Conservation (phyloP, 768 basidiomycete species). For the Floccularia luteovirens region DNA sequence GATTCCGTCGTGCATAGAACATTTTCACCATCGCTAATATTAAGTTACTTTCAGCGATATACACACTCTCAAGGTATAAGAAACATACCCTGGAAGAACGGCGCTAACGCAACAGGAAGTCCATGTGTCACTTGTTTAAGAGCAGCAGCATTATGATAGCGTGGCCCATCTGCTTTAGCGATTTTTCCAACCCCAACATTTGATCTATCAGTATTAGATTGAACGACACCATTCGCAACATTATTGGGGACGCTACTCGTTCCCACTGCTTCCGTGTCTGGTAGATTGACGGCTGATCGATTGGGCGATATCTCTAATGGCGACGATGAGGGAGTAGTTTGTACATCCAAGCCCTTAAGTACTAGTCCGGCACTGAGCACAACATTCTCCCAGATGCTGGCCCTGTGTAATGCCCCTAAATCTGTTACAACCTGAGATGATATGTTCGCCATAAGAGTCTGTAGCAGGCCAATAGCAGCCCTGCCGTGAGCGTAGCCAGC, state of each 20-base stretch:
- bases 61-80: neutral
- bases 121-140: slow-evolving; percentile 77
- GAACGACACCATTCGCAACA: slow-evolving; percentile 22
- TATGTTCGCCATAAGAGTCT: slow-evolving; percentile 61
- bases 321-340: slow-evolving; percentile 32
- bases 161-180: slow-evolving; percentile 34
- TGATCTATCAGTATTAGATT: slow-evolving; percentile 10
- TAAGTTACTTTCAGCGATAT: too few species aligned
- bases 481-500: slow-evolving; percentile 79
- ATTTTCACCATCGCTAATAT: slow-evolving; percentile 74
- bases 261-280: slow-evolving; percentile 23
- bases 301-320: slow-evolving; percentile 43
- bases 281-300: slow-evolving; percentile 31
- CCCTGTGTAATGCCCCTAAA: slow-evolving; percentile 75
- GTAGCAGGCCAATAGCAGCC: slow-evolving; percentile 64
- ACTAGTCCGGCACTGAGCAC: slow-evolving; percentile 55
- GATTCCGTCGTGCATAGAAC: slow-evolving; percentile 74
- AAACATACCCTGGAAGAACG: slow-evolving; percentile 77
- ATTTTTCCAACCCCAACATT: slow-evolving; percentile 13
- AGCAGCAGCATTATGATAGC: slow-evolving; percentile 64
- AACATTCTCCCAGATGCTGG: slow-evolving; percentile 84
- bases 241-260: slow-evolving; percentile 23
- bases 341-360: slow-evolving; percentile 44
- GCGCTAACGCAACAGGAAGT: slow-evolving; percentile 64
- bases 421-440: slow-evolving; percentile 58